Evolutionary conservation across 257 asterid species (phyloP).

Genomic region (Phtheirospermum japonicum): DNA sequence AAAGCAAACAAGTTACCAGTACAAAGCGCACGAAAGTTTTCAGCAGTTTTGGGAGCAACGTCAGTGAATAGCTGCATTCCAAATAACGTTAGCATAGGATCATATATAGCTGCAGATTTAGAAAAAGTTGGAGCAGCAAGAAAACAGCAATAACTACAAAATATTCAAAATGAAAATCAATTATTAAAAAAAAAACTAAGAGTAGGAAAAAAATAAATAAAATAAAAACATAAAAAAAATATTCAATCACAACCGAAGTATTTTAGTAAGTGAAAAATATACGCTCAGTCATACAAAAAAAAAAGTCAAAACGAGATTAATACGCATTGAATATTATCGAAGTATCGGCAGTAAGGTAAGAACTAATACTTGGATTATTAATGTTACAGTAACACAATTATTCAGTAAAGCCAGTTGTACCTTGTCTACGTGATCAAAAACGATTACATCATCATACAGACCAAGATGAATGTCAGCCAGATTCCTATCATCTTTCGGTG

Average conservation of each 20-base stretch:
- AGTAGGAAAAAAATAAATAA: too few species aligned
- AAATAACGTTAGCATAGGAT: slow-evolving; percentile 18
- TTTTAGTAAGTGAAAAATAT: background rate
- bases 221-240: too few species aligned
- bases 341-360: background rate
- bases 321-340: slow-evolving; percentile 7
- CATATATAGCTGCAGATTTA: too few species aligned
- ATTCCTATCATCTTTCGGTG: slow-evolving; percentile 71
- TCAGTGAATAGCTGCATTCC: slow-evolving; percentile 76
- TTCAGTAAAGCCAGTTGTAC: slow-evolving; percentile 33
- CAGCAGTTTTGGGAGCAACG: slow-evolving; percentile 88
- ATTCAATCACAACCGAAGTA: too few species aligned
- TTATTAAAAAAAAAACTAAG: too few species aligned
- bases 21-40: slow-evolving; percentile 90
- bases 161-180: too few species aligned
- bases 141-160: too few species aligned
- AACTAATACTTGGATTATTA: too few species aligned
- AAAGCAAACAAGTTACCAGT: slow-evolving; percentile 49
- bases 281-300: background rate
- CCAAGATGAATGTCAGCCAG: slow-evolving; percentile 89
- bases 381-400: background rate
- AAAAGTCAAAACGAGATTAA: background rate
- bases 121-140: too few species aligned
- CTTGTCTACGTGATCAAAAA: slow-evolving; percentile 94
- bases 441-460: slow-evolving; percentile 73